These are phyloP conservation scores for Acanthamoeba sp. DNA, from an alignment of 208 protist genomes.

Conservation along the genomic window DNA sequence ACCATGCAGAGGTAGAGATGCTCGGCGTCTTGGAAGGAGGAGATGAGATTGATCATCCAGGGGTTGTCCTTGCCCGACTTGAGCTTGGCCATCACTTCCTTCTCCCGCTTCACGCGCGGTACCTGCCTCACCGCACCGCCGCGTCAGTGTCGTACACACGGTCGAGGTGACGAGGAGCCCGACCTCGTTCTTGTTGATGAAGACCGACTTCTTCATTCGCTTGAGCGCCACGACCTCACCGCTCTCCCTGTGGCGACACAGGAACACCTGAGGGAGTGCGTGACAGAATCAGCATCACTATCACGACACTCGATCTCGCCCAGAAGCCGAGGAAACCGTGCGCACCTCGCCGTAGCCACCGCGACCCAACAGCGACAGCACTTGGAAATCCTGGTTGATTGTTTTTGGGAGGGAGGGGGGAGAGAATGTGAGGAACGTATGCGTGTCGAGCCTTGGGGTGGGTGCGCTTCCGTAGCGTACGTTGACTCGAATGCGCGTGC, in stretches of 20 bases:
- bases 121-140: not conserved
- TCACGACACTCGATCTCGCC: too few species aligned
- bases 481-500: constrained; percentile 32
- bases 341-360: constrained; percentile 79
- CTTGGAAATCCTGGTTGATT: constrained; percentile 78
- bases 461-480: not conserved
- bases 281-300: not conserved
- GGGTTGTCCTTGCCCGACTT: constrained; percentile 70
- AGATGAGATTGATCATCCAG: constrained; percentile 85
- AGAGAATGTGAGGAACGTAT: not conserved
- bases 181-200: constrained; percentile 75
- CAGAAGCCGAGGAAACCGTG: not conserved
- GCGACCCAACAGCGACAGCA: constrained; percentile 78
- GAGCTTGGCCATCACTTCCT: constrained; percentile 77
- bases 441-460: not conserved
- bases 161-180: not conserved
- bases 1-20: constrained; percentile 87
- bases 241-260: constrained; percentile 10
- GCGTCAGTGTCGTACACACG: not conserved
- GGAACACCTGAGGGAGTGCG: constrained; percentile 32
- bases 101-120: constrained; percentile 73
- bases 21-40: constrained; percentile 84
- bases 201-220: constrained; percentile 44
- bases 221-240: constrained; percentile 69
- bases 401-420: too few species aligned